A percentile compares a stretch with the other conserved stretches of the same genome.
These are phyloP conservation scores for Thyridium curvatum DNA, from an alignment of 2,329 filamentous ascomycete genomes.

Conservation along the genomic window DNA sequence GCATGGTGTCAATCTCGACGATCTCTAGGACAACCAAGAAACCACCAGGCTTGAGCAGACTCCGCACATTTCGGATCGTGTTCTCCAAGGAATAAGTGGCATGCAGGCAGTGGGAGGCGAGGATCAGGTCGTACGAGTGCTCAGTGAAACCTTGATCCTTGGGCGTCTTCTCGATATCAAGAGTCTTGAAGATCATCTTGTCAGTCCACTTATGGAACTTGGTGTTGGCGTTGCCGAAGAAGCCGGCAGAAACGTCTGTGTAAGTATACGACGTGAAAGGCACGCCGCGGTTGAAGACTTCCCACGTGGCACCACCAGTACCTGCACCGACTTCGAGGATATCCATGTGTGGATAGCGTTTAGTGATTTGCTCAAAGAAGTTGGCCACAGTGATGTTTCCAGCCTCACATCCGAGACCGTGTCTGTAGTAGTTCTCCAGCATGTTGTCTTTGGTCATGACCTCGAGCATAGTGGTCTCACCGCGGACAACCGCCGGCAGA, in stretches of 20 bases:
- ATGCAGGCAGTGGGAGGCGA: constrained; percentile 23
- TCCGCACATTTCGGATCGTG: constrained; percentile 18
- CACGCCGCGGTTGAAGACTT: constrained; percentile 21
- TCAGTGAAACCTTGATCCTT: constrained; percentile 22
- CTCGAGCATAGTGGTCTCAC: constrained; percentile 16
- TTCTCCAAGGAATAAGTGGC: constrained; percentile 14
- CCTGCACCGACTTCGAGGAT: constrained; percentile 29
- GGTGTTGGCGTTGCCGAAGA: constrained; percentile 26
- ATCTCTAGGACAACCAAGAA: constrained; percentile 18
- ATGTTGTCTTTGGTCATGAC: constrained; percentile 23
- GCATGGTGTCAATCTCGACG: constrained; percentile 2
- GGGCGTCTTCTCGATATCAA: constrained; percentile 21
- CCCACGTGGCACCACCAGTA: constrained; percentile 26
- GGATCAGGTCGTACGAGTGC: constrained; percentile 20
- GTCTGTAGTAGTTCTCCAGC: not conserved
- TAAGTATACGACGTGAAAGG: constrained; percentile 12
- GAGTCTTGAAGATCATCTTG: constrained; percentile 18
- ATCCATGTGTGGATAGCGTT: constrained; percentile 27
- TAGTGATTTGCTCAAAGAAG: constrained; percentile 21
- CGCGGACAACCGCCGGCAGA: constrained; percentile 8
- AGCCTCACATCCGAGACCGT: not conserved
- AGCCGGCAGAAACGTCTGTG: constrained; percentile 31
- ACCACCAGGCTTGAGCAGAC: constrained; percentile 25
- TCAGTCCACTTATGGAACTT: constrained; percentile 17
- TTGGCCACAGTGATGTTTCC: constrained; percentile 10